These are phyloP conservation scores for Suillus occidentalis DNA, from an alignment of 768 basidiomycete species.

Conservation along the genomic window DNA sequence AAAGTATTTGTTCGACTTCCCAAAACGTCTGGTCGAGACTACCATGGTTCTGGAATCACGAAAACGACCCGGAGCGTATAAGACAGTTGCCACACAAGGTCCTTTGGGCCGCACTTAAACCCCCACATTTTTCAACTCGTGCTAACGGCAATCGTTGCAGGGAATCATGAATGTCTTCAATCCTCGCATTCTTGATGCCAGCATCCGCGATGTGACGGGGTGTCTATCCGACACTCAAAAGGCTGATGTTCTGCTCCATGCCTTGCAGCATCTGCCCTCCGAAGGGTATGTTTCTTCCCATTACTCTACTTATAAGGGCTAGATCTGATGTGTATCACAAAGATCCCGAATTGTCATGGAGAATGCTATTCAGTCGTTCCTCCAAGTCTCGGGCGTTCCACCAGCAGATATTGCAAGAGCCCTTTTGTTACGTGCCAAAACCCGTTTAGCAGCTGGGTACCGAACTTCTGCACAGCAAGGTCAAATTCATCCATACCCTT, in stretches of 20 bases:
- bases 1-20: too few relatives aligned
- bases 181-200: conserved; percentile 74
- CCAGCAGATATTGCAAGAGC: conserved; percentile 56
- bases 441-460: conserved; percentile 58
- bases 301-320: conserved; percentile 27
- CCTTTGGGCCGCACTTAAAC: neutral
- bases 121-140: neutral
- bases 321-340: neutral
- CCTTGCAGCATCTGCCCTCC: conserved; percentile 77
- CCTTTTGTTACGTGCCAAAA: conserved; percentile 65
- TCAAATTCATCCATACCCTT: conserved; percentile 18
- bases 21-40: too few relatives aligned
- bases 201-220: conserved; percentile 65
- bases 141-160: neutral
- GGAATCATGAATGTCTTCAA: conserved; percentile 62
- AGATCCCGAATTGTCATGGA: conserved; percentile 65
- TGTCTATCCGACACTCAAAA: conserved; percentile 65
- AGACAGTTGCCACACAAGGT: neutral
- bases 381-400: conserved; percentile 55
- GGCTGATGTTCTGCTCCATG: conserved; percentile 70
- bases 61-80: neutral
- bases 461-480: conserved; percentile 68
- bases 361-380: conserved; percentile 72
- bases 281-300: conserved; percentile 51
- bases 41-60: neutral